Conservation (phyloP, 2,329 filamentous ascomycete genomes). For the Zalaria sp. region DNA sequence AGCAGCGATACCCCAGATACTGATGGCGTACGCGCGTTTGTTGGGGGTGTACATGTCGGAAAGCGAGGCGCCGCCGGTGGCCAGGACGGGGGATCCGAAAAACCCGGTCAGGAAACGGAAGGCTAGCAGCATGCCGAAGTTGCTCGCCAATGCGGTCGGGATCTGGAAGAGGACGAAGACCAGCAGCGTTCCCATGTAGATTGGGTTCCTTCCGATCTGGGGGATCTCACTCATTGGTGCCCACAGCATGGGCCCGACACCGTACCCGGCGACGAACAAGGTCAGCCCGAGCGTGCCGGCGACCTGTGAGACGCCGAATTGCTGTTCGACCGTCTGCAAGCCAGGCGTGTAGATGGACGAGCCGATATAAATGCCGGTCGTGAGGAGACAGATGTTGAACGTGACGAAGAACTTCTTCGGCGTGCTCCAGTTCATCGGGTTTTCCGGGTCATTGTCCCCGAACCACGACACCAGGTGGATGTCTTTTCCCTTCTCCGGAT, state of each 20-base stretch:
- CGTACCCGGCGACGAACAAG: conserved; percentile 37
- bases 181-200: conserved; percentile 34
- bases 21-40: conserved; percentile 24
- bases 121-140: conserved; percentile 38
- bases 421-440: conserved; percentile 24
- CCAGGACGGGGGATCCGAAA: conserved; percentile 31
- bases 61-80: conserved; percentile 31
- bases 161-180: conserved; percentile 37
- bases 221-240: conserved; percentile 36
- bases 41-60: conserved; percentile 27
- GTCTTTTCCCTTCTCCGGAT: conserved; percentile 39
- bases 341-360: conserved; percentile 38
- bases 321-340: conserved; percentile 22
- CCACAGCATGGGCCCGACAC: conserved; percentile 32
- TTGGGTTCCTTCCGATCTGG: conserved; percentile 32
- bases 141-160: conserved; percentile 31
- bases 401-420: conserved; percentile 30
- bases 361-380: conserved; percentile 37
- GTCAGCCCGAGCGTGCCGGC: conserved; percentile 35
- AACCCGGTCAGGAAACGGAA: conserved; percentile 40
- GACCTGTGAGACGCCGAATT: conserved; percentile 31
- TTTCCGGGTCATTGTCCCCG: conserved; percentile 29
- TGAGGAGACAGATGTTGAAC: conserved; percentile 33
- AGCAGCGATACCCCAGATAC: conserved; percentile 25
- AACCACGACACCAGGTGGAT: conserved; percentile 38